Conservation (phyloP, 257 asterid genomes). For the Plantago major region DNA sequence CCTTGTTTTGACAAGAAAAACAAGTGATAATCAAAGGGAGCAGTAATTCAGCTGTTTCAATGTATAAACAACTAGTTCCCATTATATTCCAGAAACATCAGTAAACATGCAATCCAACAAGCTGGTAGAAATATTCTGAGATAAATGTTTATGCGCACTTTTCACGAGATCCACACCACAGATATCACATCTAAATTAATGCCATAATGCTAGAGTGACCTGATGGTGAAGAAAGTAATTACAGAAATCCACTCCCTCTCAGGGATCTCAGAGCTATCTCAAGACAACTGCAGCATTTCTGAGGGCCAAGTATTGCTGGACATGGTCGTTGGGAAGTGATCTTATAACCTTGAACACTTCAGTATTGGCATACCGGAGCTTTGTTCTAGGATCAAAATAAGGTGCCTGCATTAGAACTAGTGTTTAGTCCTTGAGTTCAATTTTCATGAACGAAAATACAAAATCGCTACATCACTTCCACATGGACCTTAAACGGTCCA, state of each 20-base stretch:
- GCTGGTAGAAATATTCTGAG: neutral
- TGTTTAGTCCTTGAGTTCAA: neutral
- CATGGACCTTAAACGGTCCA: neutral
- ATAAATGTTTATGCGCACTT: neutral
- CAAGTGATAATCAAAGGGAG: no score
- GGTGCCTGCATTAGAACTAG: slow-evolving; percentile 60
- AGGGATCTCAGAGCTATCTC: slow-evolving; percentile 36
- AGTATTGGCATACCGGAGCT: slow-evolving; percentile 78
- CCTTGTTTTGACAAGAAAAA: no score
- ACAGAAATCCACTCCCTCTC: slow-evolving; percentile 7
- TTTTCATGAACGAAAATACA: neutral
- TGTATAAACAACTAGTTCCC: no score
- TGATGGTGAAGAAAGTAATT: slow-evolving; percentile 1
- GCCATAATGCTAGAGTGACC: neutral
- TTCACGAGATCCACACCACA: slow-evolving; percentile 1
- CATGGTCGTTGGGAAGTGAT: slow-evolving; percentile 82
- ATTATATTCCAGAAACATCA: no score
- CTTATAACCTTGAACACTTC: slow-evolving; percentile 80
- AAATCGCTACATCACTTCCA: neutral
- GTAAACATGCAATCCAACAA: neutral
- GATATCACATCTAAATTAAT: neutral
- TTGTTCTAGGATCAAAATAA: slow-evolving; percentile 90
- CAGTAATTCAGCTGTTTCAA: no score
- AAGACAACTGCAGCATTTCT: slow-evolving; percentile 92
- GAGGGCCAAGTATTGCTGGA: slow-evolving; percentile 82